These are phyloP conservation scores for Podospora tetraspora DNA, from an alignment of 495 filamentous ascomycete species.

Conservation along the genomic window DNA sequence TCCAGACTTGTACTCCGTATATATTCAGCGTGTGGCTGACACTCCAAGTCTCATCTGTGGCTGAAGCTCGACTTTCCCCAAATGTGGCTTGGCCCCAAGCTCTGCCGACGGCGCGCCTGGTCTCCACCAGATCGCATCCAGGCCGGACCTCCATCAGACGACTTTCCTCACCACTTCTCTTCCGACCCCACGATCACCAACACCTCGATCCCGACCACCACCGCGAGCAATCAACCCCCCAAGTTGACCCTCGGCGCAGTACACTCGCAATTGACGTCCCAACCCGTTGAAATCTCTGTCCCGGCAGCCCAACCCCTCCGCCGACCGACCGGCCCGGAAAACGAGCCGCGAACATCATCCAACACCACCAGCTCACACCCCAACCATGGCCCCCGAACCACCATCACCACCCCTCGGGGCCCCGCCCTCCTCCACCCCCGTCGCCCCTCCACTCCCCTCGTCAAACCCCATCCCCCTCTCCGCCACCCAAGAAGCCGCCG, in stretches of 20 bases:
- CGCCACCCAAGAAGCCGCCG: constrained; percentile 83
- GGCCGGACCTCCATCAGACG: neutral
- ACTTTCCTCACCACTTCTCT: constrained; percentile 9
- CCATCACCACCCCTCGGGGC: neutral
- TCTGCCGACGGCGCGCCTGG: neutral
- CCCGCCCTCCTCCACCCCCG: neutral
- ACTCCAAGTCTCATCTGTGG: neutral
- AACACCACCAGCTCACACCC: neutral
- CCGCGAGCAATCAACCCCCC: neutral
- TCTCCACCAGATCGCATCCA: neutral
- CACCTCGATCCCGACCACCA: neutral
- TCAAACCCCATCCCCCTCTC: constrained; percentile 85
- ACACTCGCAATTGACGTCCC: neutral
- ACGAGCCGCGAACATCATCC: too few species aligned
- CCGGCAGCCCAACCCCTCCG: neutral
- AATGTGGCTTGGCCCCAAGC: neutral
- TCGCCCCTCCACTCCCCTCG: constrained; percentile 46
- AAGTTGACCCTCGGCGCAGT: neutral
- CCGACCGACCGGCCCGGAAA: neutral
- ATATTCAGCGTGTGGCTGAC: neutral
- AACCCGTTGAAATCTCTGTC: neutral
- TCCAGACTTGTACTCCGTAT: too few species aligned
- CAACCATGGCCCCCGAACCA: neutral
- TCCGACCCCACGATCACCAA: neutral
- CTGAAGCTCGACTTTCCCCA: neutral